A percentile compares a stretch with the other conserved stretches of the same genome.
phyloP scores from a whole-genome alignment of 352 stramenopile genomes.

The Globisporangium acanthophoron region DNA sequence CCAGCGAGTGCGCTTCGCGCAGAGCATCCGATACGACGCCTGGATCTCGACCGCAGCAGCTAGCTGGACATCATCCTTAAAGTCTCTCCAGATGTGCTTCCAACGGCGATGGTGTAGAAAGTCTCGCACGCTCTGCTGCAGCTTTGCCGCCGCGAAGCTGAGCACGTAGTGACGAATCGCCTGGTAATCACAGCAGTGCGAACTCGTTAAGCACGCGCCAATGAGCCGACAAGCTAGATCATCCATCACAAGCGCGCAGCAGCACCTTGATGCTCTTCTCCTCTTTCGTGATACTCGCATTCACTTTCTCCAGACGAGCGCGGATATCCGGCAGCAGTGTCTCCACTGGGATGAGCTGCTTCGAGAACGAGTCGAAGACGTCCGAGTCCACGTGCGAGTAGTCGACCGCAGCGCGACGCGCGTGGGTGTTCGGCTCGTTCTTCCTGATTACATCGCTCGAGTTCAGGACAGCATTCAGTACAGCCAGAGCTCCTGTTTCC shows the following conservation, averaged over 20 bases:
- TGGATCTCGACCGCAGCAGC: conserved; percentile 48
- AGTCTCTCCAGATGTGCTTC: conserved; percentile 29
- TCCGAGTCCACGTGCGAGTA: conserved; percentile 51
- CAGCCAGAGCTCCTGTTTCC: not conserved
- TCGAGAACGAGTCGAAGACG: conserved; percentile 59
- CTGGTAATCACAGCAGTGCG: conserved; percentile 2
- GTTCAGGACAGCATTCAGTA: too few relatives aligned
- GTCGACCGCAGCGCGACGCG: conserved; percentile 14
- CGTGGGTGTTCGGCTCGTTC: not conserved
- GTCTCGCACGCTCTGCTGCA: conserved; percentile 32
- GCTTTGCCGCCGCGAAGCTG: conserved; percentile 31
- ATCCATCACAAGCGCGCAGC: too few relatives aligned
- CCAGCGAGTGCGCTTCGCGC: conserved; percentile 13
- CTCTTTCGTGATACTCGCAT: conserved; percentile 30
- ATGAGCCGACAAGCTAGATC: conserved; percentile 3
- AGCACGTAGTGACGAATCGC: conserved; percentile 38
- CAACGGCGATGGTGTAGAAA: conserved; percentile 34
- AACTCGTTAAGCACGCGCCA: not conserved
- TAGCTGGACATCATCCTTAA: conserved; percentile 31
- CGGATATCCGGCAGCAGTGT: conserved; percentile 44
- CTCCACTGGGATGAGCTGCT: conserved; percentile 48
- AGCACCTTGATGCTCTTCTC: conserved; percentile 45
- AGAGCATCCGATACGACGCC: conserved; percentile 27
- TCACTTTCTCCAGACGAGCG: conserved; percentile 28
- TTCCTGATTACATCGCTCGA: conserved; percentile 2